phyloP scores from a whole-genome alignment of 495 filamentous ascomycete species.

The Staphylotrichum tortipilum region DNA sequence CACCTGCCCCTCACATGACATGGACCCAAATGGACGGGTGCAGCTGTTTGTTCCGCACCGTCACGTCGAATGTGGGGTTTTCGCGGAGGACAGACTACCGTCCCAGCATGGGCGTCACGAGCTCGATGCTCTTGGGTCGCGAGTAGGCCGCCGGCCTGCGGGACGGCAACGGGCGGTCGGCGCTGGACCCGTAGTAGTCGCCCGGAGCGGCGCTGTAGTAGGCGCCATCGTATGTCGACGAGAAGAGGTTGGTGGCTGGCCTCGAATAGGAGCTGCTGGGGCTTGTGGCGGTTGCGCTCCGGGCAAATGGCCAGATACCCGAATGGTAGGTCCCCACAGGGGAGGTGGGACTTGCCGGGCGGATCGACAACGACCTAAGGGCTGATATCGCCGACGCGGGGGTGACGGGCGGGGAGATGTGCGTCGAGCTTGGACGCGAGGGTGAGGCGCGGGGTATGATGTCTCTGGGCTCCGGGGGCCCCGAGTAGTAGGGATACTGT shows the following conservation, averaged over 20 bases:
- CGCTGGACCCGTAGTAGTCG: conserved; percentile 26
- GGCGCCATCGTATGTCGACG: conserved; percentile 40
- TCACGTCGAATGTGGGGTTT: neutral
- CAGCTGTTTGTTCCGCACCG: neutral
- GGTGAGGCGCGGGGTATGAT: conserved; percentile 46
- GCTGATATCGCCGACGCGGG: conserved; percentile 38
- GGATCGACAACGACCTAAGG: conserved; percentile 36
- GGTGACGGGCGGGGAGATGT: conserved; percentile 36
- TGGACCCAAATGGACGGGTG: conserved; percentile 3
- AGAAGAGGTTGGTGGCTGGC: conserved; percentile 27
- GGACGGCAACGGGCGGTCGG: conserved; percentile 37
- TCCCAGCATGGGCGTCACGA: conserved; percentile 42
- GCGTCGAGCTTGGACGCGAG: conserved; percentile 33
- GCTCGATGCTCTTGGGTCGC: conserved; percentile 43
- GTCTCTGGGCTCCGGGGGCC: conserved; percentile 36
- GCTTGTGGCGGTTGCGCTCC: conserved; percentile 36
- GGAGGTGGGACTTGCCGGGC: conserved; percentile 40
- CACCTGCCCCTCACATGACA: neutral
- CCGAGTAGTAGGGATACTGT: conserved; percentile 30
- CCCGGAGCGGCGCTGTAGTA: conserved; percentile 25
- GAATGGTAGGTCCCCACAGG: conserved; percentile 26
- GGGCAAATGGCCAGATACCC: conserved; percentile 37
- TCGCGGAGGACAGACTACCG: conserved; percentile 21
- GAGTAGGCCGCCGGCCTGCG: conserved; percentile 38
- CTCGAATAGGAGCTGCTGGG: conserved; percentile 40